These are phyloP conservation scores for Schizochytrium sp. DNA, from an alignment of 108 stramenopile species.

Conservation along the genomic window DNA sequence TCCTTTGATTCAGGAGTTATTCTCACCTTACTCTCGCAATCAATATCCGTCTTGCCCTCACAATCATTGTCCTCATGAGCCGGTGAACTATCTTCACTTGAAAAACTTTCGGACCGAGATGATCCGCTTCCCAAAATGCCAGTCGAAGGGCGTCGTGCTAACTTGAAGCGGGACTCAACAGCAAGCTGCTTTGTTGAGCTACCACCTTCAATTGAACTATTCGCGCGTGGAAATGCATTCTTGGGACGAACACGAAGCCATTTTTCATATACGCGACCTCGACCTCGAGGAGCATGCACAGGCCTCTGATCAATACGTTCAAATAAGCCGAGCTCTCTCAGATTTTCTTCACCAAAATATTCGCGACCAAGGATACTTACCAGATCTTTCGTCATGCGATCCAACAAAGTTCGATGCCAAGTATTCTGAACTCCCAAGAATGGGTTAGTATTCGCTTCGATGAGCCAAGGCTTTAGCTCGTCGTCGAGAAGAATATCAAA, in stretches of 20 bases:
- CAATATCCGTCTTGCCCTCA: too few species aligned
- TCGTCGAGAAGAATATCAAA: background rate
- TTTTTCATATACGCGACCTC: background rate
- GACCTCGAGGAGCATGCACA: slow-evolving; percentile 13
- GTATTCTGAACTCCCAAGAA: slow-evolving; percentile 6
- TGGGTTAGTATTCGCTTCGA: slow-evolving; percentile 20
- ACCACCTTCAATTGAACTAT: too few species aligned
- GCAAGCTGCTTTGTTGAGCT: too few species aligned
- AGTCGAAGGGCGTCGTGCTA: too few species aligned
- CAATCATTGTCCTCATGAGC: too few species aligned
- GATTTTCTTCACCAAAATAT: background rate
- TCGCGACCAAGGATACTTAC: background rate
- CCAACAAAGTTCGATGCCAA: background rate
- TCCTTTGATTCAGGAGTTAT: too few species aligned
- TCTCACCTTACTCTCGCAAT: too few species aligned
- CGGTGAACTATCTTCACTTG: too few species aligned
- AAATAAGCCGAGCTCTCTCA: background rate
- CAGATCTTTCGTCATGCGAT: background rate
- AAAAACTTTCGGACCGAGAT: too few species aligned
- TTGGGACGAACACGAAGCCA: background rate
- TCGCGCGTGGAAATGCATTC: too few species aligned
- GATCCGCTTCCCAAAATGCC: too few species aligned
- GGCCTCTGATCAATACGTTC: slow-evolving; percentile 13
- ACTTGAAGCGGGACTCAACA: too few species aligned
- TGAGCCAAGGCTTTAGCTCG: slow-evolving; percentile 18